These are phyloP conservation scores for Haberlea rhodopensis DNA, from an alignment of 257 asterid genomes.

Conservation along the genomic window DNA sequence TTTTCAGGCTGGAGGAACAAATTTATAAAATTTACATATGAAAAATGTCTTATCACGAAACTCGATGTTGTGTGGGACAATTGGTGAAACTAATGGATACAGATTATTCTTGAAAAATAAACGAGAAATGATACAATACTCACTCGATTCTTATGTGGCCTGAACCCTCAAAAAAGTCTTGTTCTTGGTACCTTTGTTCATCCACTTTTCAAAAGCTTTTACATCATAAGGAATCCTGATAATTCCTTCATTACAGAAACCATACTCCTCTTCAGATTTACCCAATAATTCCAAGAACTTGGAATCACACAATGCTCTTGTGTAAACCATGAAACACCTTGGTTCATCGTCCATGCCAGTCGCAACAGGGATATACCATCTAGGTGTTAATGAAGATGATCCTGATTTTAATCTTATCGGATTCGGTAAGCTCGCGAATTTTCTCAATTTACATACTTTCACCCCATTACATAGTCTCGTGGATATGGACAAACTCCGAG, in stretches of 20 bases:
- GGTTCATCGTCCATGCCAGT: constrained; percentile 46
- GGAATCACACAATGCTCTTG: constrained; percentile 39
- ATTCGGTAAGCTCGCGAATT: constrained; percentile 23
- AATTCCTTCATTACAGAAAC: constrained; percentile 52
- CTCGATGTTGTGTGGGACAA: no score
- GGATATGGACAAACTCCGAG: neutral
- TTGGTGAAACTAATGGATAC: no score
- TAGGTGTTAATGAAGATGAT: constrained; percentile 31
- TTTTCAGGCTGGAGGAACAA: no score
- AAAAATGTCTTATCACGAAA: no score
- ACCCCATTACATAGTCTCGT: constrained; percentile 34
- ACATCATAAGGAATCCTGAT: constrained; percentile 54
- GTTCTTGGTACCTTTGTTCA: constrained; percentile 29
- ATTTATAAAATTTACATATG: no score
- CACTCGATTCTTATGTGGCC: constrained; percentile 13
- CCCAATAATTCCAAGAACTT: constrained; percentile 51
- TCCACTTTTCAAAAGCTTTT: constrained; percentile 44
- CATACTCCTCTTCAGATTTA: constrained; percentile 64
- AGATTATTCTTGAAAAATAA: no score
- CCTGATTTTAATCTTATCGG: constrained; percentile 21
- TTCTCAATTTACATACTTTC: constrained; percentile 39
- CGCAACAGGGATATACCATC: constrained; percentile 57
- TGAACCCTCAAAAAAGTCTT: constrained; percentile 31
- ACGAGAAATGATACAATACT: neutral
- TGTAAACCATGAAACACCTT: constrained; percentile 51